Evolutionary conservation across 2,329 filamentous ascomycete genomes (phyloP), one percentile per base, ranked within the genome.

Genomic region (Arthrobotrys pseudoclavata): DNA sequence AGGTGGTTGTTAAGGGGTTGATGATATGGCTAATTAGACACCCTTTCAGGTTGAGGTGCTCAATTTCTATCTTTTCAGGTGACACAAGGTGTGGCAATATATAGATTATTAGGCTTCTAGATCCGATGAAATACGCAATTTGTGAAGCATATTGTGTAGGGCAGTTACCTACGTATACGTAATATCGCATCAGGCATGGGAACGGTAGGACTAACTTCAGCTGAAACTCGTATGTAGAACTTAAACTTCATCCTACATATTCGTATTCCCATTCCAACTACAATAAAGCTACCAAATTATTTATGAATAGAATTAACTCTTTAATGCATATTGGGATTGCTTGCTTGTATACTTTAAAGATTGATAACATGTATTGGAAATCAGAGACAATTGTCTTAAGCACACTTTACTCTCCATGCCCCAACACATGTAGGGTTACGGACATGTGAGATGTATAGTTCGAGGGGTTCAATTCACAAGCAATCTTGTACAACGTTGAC

Each of bases 181-280:
- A 57, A 37, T 22, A 10, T 26, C 10, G 50, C 22, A 24, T 24
- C 12, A 18, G 26, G 18, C 29, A 22, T 57, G 18, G 31, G 52
- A 20, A 13, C 7, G n/a, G 52, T 57, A 22, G 29, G 52, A 57
- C 52, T 34, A 57, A 34, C 29, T 57, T 57, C 29, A 18, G 50
- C 26, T 57, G 52, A 37, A 57, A 57, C 52, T 22, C 10, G 4
- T 37, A 20, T 57, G n/a, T 57, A 13, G 22, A 12, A 57, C 52
- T 37, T 57, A 37, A 34, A 29, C 29, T 22, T 22, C n/a, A 57
- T 34, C 4, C 50, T 22, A 37, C 10, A 15, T 22, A 34, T 34
- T 57, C 22, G 52, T 29, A 53, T 53, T 31, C 26, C 50, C 29
- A 20, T 37, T 18, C 29, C 29, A 37, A n/a, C 13, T 9, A 7